phyloP scores from a whole-genome alignment of 2,329 filamentous ascomycete genomes.

The Epichloe gansuensis region DNA sequence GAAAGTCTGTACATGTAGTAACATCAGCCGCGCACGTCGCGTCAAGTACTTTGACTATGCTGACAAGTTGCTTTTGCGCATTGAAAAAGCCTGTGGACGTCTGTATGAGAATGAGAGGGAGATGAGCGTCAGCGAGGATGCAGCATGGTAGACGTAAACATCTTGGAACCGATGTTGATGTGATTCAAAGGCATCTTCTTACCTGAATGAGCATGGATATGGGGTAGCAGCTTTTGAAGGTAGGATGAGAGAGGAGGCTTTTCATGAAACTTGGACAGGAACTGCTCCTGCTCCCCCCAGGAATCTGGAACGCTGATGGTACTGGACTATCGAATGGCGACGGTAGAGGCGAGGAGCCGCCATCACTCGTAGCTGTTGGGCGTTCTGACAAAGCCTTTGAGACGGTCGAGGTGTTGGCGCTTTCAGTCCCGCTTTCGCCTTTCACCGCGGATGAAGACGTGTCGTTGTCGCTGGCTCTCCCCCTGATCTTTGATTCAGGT shows the following conservation, averaged over 20 bases:
- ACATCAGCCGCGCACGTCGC: slow-evolving; percentile 60
- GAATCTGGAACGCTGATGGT: slow-evolving; percentile 45
- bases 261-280: slow-evolving; percentile 57
- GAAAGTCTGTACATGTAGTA: slow-evolving; percentile 49
- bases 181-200: slow-evolving; percentile 7
- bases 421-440: not conserved
- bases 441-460: no score
- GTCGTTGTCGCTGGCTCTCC: not conserved
- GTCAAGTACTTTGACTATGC: slow-evolving; percentile 67
- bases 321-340: slow-evolving; percentile 55
- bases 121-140: not conserved
- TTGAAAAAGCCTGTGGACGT: slow-evolving; percentile 79
- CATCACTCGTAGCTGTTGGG: not conserved
- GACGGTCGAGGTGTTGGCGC: not conserved
- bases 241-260: slow-evolving; percentile 48
- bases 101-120: slow-evolving; percentile 25
- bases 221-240: slow-evolving; percentile 64
- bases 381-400: not conserved
- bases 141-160: not conserved
- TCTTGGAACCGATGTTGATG: not conserved
- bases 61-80: slow-evolving; percentile 54
- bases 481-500: not conserved
- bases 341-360: slow-evolving; percentile 33
- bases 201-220: slow-evolving; percentile 75
- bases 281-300: slow-evolving; percentile 28